These are phyloP conservation scores for Phalaenopsis equestris DNA, from an alignment of 106 monocot genomes.

Conservation along the genomic window DNA sequence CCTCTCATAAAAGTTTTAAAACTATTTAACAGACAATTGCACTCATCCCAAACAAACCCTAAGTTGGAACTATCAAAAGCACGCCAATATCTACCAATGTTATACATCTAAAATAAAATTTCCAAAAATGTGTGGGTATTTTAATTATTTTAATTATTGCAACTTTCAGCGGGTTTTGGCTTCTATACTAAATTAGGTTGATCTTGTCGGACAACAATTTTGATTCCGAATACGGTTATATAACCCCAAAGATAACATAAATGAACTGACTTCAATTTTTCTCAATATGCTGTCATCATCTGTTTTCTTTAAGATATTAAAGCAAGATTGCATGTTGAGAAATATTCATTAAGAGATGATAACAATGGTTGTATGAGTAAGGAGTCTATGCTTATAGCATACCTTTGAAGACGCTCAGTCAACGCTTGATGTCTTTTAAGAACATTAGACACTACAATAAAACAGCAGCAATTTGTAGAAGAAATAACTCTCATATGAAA, in stretches of 20 bases:
- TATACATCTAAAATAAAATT: not conserved
- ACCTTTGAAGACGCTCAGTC: conserved; percentile 78
- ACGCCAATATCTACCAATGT: not conserved
- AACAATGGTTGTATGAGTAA: not conserved
- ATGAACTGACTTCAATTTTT: not conserved
- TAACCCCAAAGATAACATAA: not conserved
- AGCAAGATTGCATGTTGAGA: not conserved
- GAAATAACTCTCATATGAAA: not conserved
- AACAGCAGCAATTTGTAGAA: conserved; percentile 2
- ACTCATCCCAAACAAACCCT: too few species aligned
- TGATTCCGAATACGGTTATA: not conserved
- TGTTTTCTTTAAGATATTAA: not conserved
- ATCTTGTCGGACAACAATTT: not conserved
- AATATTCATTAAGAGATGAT: not conserved
- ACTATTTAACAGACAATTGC: too few species aligned
- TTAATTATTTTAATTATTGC: not conserved
- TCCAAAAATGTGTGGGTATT: not conserved
- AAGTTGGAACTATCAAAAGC: not conserved
- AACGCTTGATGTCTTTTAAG: conserved; percentile 79
- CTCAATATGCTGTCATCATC: not conserved
- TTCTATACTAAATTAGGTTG: not conserved
- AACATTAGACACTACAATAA: conserved; percentile 60
- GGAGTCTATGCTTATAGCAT: not conserved
- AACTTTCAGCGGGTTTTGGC: not conserved
- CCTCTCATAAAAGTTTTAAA: too few species aligned